These are phyloP conservation scores for Ceratobasidium sp. DNA, from an alignment of 1,284 basidiomycete genomes.

Conservation along the genomic window DNA sequence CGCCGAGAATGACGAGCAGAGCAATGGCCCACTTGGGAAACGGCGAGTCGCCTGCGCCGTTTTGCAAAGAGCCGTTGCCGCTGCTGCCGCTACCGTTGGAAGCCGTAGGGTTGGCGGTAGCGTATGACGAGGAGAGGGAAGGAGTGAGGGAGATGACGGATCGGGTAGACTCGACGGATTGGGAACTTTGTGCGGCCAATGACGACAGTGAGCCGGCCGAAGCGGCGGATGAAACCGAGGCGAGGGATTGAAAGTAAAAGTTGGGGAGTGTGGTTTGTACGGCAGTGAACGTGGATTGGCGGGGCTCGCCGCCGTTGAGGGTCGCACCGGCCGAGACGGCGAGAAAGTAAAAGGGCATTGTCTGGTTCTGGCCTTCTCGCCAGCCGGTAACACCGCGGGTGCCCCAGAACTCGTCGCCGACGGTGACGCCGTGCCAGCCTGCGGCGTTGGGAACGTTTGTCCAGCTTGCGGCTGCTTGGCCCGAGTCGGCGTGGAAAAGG, in stretches of 20 bases:
- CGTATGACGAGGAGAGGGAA: conserved; percentile 48
- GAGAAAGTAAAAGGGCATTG: conserved; percentile 76
- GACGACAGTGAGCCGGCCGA: conserved; percentile 47
- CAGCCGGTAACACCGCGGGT: conserved; percentile 58
- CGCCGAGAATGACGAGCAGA: conserved; percentile 80
- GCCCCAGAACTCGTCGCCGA: conserved; percentile 80
- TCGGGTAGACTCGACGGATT: conserved; percentile 39
- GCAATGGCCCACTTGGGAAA: conserved; percentile 90
- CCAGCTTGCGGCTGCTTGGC: conserved; percentile 57
- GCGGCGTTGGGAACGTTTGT: conserved; percentile 58
- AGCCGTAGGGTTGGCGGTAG: conserved; percentile 41
- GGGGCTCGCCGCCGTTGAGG: conserved; percentile 62
- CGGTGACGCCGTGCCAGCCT: conserved; percentile 59
- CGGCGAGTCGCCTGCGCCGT: conserved; percentile 48
- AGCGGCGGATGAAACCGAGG: conserved; percentile 7
- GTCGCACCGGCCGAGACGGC: conserved; percentile 62
- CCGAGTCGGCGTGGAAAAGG: conserved; percentile 71
- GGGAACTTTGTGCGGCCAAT: conserved; percentile 49
- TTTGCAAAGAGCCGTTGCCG: conserved; percentile 29
- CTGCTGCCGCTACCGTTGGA: conserved; percentile 11
- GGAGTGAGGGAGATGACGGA: conserved; percentile 42
- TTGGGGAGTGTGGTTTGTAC: conserved; percentile 55
- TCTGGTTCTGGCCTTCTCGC: conserved; percentile 57
- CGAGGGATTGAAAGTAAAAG: conserved; percentile 42
- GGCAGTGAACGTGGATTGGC: conserved; percentile 74